Base-by-base conservation (phyloP, 306 rosid species). In the Acacia crassicarpa region DNA sequence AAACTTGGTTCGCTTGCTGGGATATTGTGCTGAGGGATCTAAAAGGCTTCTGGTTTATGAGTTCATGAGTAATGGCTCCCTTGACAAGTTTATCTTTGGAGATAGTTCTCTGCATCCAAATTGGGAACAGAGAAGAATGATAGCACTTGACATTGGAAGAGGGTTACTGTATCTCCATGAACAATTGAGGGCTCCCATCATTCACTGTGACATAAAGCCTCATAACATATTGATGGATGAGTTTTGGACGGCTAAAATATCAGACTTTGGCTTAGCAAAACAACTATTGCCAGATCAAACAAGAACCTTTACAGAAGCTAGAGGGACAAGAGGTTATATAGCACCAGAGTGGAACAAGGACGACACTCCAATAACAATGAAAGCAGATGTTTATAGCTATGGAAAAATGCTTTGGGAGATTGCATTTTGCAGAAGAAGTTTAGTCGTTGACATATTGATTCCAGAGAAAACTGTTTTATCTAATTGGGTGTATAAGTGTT, bases 291-390 rank as follows among this genome's bases (percentile, higher is more conserved):
- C 85, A 0, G 85, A 86, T 32, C 87, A 86, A 62, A 86, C 89
- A 15, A 81, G 85, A 56, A 86, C 87, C 15, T 77, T 83, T 76
- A 86, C 87, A 0, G n/a, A 15, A 45, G 35, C 43, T 8, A 81
- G 89, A 78, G 89, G 89, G 63, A 87, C 89, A 74, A 74, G 87
- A 74, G 89, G 89, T 17, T 87, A 87, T 9, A 1, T 78, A 68
- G 89, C 89, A 1, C 87, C 89, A 0, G 89, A 87, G 11, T 84
- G 87, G 85, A 22, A 74, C n/a, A 87, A 67, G 77, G 84, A 84
- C 73, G 81, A 84, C 73, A 54, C 5, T 16, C 84, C 84, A 74
- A 81, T 87, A 61, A 72, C 89, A 61, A 80, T 84, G 32, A 87
- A 87, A 78, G 77, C 74, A 67, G 87, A 87, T 87, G 82, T 87